Base-by-base conservation (phyloP, 441 rosid species). In the Eutrema salsugineum region DNA sequence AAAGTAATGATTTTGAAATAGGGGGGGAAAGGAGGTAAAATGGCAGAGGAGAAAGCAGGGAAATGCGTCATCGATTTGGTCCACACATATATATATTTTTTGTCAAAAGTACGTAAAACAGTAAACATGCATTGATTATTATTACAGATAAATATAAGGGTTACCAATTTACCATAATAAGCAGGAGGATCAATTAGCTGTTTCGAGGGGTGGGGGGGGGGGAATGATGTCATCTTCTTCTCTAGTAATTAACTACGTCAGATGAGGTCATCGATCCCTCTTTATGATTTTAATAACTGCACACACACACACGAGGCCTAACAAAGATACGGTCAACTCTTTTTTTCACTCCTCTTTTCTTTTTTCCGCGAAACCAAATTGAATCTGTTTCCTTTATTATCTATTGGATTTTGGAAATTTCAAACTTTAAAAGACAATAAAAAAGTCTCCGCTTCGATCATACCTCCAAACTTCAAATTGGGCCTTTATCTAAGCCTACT, bases 101-200 rank as follows among this genome's bases (percentile, higher is more conserved):
- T 53, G 46, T 53, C 32, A 63, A 72, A 27, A 46, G 35, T 19
- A 60, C 44, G 63, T 11, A 12, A 36, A 53, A 32, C 15, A 71
- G 39, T 28, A 54, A 46, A 15, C 14, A 39, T n/a, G n/a, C n/a
- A n/a, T n/a, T n/a, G n/a, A 2, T 36, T 1, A 68, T 4, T n/a
- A 66, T 19, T 61, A 63, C 35, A 64, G 65, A 20, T 32, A n/a
- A n/a, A n/a, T n/a, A n/a, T n/a, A n/a, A n/a, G n/a, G n/a, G n/a
- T n/a, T n/a, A n/a, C n/a, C n/a, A n/a, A n/a, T n/a, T n/a, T 74
- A 42, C 72, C 73, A 66, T 49, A 74, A 74, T 10, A 32, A 67
- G 68, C 42, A 67, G 62, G 32, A 61, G 20, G 38, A 57, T 69
- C 66, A 6, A 64, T 17, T 12, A 63, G 63, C 64, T 33, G 32